A percentile compares a stretch with the other conserved stretches of the same genome.
phyloP scores from a whole-genome alignment of 768 basidiomycete genomes.

The Hypholoma sublateritium region DNA sequence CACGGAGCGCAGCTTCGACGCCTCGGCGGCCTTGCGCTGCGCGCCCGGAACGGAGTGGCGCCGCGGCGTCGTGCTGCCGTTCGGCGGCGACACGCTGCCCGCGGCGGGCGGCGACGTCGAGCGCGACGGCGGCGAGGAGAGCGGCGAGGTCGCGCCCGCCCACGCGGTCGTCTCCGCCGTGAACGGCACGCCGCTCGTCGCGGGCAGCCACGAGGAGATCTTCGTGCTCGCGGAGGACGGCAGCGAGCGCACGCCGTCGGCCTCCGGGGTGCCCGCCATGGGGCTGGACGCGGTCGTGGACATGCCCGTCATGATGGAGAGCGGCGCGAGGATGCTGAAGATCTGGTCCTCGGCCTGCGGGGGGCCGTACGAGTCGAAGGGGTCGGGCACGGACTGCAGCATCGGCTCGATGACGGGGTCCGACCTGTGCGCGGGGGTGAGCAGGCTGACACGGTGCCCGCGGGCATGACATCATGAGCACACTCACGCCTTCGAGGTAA shows the following conservation, averaged over 20 bases:
- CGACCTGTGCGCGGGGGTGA: slow-evolving; percentile 43
- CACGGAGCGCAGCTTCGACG: slow-evolving; percentile 69
- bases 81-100: slow-evolving; percentile 39
- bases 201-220: slow-evolving; percentile 46
- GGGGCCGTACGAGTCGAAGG: slow-evolving; percentile 90
- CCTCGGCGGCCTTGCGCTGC: slow-evolving; percentile 49
- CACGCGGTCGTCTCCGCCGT: slow-evolving; percentile 56
- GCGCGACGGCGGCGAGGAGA: slow-evolving; percentile 45
- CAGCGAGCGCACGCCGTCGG: slow-evolving; percentile 30
- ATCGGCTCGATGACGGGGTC: slow-evolving; percentile 91
- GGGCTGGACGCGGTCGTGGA: slow-evolving; percentile 62
- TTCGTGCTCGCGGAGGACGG: slow-evolving; percentile 28
- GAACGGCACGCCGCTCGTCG: slow-evolving; percentile 43
- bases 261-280: slow-evolving; percentile 47
- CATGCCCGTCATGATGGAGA: slow-evolving; percentile 65
- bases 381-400: slow-evolving; percentile 87
- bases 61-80: slow-evolving; percentile 32
- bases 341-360: slow-evolving; percentile 88
- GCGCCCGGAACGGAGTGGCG: slow-evolving; percentile 51
- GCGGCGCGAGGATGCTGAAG: slow-evolving; percentile 88
- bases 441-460: not conserved
- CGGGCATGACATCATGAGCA: slow-evolving; percentile 18
- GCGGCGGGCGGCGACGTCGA: slow-evolving; percentile 50
- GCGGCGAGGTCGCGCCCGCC: slow-evolving; percentile 45
- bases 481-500: slow-evolving; percentile 83